Conservation (phyloP, 2,329 filamentous ascomycete species). For the Neofusicoccum parvum region DNA sequence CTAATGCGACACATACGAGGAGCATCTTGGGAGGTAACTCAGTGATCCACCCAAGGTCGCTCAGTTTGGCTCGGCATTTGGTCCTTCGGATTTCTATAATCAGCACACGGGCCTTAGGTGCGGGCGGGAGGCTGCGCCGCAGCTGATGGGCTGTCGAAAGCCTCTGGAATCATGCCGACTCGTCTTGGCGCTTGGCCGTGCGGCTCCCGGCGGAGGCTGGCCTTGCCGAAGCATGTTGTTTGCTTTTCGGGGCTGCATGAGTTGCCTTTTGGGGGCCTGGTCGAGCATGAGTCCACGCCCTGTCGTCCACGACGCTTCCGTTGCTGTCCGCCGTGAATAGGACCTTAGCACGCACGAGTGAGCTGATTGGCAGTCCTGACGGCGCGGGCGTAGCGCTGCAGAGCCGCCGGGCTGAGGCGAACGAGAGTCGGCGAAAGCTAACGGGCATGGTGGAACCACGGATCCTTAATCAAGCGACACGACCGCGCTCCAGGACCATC, state of each 20-base stretch:
- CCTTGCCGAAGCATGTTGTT: neutral
- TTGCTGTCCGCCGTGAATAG: neutral
- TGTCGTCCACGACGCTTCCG: neutral
- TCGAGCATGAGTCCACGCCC: too few species aligned
- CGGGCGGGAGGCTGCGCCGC: neutral
- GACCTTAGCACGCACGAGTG: neutral
- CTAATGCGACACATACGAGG: neutral
- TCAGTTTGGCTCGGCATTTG: neutral
- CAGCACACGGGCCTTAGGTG: neutral
- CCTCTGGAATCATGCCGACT: neutral
- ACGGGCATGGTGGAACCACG: neutral
- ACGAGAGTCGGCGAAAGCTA: neutral
- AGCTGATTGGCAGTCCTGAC: neutral
- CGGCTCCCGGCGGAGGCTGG: neutral
- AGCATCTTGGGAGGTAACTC: neutral
- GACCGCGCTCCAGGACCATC: neutral
- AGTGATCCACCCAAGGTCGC: neutral
- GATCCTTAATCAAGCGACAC: slow-evolving; percentile 8
- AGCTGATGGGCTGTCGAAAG: neutral
- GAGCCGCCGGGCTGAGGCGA: neutral
- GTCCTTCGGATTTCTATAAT: slow-evolving; percentile 13
- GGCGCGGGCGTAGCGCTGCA: neutral
- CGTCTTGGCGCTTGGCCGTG: neutral
- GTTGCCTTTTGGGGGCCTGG: neutral
- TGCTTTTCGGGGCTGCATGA: neutral